Base-by-base conservation (phyloP, 2,329 filamentous ascomycete species). In the Colletotrichum somersetense region DNA sequence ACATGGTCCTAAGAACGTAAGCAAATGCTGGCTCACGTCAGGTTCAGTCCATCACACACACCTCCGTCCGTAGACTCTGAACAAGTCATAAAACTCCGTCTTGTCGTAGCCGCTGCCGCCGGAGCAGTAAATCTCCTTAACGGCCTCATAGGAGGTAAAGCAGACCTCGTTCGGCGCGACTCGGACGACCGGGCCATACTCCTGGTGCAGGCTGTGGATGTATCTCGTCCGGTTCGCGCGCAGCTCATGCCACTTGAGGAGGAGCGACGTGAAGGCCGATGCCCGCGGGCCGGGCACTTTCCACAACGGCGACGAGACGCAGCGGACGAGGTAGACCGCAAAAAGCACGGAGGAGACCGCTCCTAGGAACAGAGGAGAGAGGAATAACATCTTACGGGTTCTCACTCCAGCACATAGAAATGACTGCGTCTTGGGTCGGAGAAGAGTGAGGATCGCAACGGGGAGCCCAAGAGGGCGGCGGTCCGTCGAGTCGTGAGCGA, bases 51-150 rank as follows among this genome's bases (percentile, higher is more conserved):
- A 12, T 6, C 38, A 48, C 16, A 23, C 82, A 67, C 78, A 88
- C 87, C 87, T 86, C 72, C 85, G 84, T 14, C 85, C 87, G 74
- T 88, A 91, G 4, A 90, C 83, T 68, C 77, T 86, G 73, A 92
- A 91, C 23, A 91, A 78, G 73, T 89, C 81, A 76, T 92, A 92
- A 75, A 91, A 91, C 68, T 89, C 86, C 0, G 89, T 90, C 81
- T 91, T 91, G 77, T 91, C 88, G 77, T 89, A 91, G 33, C 89
- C 89, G 76, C 88, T 91, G 5, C 89, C 89, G 0, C 86, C 86
- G 0, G 87, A 87, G 74, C 86, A 85, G 78, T 92, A 92, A 57
- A 91, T 91, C 79, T 91, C 88, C 77, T 89, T 91, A 64, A 91
- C 79, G 0, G 87, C 89, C 11, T 84, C 81, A 11, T 83, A 79